phyloP scores from a whole-genome alignment of 1,284 basidiomycete species.

The Ustilago shanxiensis region DNA sequence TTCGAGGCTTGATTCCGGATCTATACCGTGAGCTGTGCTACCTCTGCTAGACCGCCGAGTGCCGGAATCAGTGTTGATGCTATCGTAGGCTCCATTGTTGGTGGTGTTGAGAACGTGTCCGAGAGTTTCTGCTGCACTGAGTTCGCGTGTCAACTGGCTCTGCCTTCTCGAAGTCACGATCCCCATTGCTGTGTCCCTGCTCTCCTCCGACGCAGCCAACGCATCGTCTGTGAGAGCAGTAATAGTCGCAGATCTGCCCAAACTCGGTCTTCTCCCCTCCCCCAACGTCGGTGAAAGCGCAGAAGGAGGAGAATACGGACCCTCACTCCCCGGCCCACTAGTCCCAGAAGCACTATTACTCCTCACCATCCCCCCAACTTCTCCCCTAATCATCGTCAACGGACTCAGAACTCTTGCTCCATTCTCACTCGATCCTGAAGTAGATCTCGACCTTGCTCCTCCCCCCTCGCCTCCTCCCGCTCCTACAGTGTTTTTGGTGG shows the following conservation, averaged over 20 bases:
- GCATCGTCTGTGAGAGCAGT: conserved; percentile 32
- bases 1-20: conserved; percentile 18
- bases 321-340: conserved; percentile 23
- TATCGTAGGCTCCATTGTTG: conserved; percentile 29
- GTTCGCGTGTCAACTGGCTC: conserved; percentile 36
- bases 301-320: conserved; percentile 17
- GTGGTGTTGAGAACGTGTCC: conserved; percentile 24
- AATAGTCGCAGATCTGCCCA: conserved; percentile 31
- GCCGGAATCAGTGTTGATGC: conserved; percentile 34
- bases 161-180: conserved; percentile 34
- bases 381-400: conserved; percentile 22
- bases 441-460: conserved; percentile 27
- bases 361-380: conserved; percentile 16
- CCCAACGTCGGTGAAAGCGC: conserved; percentile 5
- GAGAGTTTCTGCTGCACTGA: conserved; percentile 43
- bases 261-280: conserved; percentile 25
- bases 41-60: conserved; percentile 43
- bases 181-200: conserved; percentile 42
- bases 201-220: conserved; percentile 37
- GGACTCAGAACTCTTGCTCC: conserved; percentile 21
- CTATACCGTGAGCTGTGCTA: conserved; percentile 22
- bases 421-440: conserved; percentile 18
- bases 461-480: conserved; percentile 8
- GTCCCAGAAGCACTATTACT: conserved; percentile 37
- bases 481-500: no score